Evolutionary conservation across 2,329 filamentous ascomycete species (phyloP).

Genomic region (Drechslera avenae): DNA sequence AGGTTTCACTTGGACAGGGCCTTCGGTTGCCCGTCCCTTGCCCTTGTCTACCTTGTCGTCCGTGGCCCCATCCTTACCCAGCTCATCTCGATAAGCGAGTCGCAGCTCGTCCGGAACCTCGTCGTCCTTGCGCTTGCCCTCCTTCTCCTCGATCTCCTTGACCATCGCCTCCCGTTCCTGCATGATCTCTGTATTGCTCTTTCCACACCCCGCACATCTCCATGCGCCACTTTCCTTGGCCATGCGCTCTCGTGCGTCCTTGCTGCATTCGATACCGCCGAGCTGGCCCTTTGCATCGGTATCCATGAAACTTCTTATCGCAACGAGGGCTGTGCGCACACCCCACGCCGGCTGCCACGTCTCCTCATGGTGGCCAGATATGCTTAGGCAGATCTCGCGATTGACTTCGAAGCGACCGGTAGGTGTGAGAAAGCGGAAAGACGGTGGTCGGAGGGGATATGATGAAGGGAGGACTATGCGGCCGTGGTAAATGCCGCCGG

Average conservation of each 20-base stretch:
- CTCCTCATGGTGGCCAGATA: conserved; percentile 94
- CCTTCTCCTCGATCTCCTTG: conserved; percentile 52
- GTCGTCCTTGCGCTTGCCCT: conserved; percentile 51
- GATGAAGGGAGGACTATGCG: conserved; percentile 87
- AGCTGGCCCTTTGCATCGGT: conserved; percentile 86
- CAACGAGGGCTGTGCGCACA: conserved; percentile 81
- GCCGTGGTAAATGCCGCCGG: conserved; percentile 87
- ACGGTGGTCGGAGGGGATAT: conserved; percentile 89
- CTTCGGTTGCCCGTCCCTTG: conserved; percentile 24
- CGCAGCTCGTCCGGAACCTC: conserved; percentile 61
- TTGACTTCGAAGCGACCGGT: conserved; percentile 94
- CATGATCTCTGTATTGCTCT: conserved; percentile 75
- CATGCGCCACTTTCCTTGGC: conserved; percentile 70
- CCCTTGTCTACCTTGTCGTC: conserved; percentile 28
- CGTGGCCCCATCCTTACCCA: conserved; percentile 52
- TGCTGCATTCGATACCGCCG: conserved; percentile 80
- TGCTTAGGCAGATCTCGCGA: conserved; percentile 93
- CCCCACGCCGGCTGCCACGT: conserved; percentile 99
- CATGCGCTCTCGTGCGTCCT: conserved; percentile 66
- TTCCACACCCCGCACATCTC: conserved; percentile 72
- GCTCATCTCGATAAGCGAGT: conserved; percentile 75
- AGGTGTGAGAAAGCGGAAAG: conserved; percentile 94
- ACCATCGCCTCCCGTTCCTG: conserved; percentile 68
- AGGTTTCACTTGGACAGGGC: background rate
- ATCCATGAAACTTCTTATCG: conserved; percentile 89